Conservation (phyloP, 352 stramenopile species). For the Pythium dissimile region DNA sequence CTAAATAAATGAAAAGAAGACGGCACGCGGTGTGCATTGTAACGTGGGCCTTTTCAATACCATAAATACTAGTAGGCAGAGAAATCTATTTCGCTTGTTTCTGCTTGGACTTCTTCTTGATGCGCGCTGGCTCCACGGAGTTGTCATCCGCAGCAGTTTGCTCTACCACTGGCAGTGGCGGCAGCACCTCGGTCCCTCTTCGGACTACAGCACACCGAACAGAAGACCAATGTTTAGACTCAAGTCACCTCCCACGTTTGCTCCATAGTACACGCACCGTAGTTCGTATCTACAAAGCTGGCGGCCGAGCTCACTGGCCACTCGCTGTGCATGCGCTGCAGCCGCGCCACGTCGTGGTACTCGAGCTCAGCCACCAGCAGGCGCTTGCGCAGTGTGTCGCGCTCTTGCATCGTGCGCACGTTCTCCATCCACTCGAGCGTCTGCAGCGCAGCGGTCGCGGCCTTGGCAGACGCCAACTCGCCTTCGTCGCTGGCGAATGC, state of each 20-base stretch:
- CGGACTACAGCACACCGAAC: slow-evolving; percentile 1
- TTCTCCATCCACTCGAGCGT: slow-evolving; percentile 77
- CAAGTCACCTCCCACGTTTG: no score
- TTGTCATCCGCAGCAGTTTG: background rate
- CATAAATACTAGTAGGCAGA: background rate
- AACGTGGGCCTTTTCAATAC: background rate
- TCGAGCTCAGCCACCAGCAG: slow-evolving; percentile 46
- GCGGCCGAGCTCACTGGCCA: slow-evolving; percentile 35
- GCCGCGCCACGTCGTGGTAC: slow-evolving; percentile 40
- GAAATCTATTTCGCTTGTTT: slow-evolving; percentile 40
- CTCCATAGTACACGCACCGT: no score
- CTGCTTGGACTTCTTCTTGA: slow-evolving; percentile 43
- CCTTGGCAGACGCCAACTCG: background rate
- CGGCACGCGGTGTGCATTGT: background rate
- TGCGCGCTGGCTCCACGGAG: slow-evolving; percentile 4
- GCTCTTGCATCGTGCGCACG: slow-evolving; percentile 62
- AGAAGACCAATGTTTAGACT: background rate
- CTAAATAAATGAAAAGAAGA: no score
- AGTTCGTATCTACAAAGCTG: slow-evolving; percentile 47
- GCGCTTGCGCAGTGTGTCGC: slow-evolving; percentile 56
- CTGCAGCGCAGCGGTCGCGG: slow-evolving; percentile 6
- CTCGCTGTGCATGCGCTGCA: slow-evolving; percentile 36
- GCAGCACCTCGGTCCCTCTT: slow-evolving; percentile 32
- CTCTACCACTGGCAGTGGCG: slow-evolving; percentile 14
- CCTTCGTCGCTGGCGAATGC: slow-evolving; percentile 10